A percentile compares a stretch with the other conserved stretches of the same genome.
Evolutionary conservation across 2,329 filamentous ascomycete species (phyloP).

Genomic region (Anthostomella pinea): DNA sequence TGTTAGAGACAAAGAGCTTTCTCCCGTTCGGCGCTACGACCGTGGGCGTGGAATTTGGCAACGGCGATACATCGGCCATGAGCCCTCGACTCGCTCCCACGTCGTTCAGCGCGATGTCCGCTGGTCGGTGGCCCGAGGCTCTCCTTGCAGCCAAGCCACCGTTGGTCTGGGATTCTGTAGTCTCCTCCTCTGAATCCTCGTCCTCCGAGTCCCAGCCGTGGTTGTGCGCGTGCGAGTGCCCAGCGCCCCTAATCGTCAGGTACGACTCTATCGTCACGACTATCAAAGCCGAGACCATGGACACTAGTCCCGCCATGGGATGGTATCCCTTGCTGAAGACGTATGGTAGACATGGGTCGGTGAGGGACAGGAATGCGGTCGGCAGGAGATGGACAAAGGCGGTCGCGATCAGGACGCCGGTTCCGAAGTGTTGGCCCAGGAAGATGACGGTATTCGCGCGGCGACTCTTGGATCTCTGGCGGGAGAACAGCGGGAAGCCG

Average conservation of each 20-base stretch:
- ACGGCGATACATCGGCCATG: conserved; percentile 56
- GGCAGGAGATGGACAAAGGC: conserved; percentile 77
- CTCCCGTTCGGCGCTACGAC: conserved; percentile 19
- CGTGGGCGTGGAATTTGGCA: conserved; percentile 52
- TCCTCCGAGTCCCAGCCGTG: conserved; percentile 47
- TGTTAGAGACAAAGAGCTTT: conserved; percentile 10
- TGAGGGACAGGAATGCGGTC: conserved; percentile 65
- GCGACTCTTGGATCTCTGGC: conserved; percentile 54
- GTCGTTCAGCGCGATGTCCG: conserved; percentile 50
- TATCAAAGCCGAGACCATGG: conserved; percentile 76
- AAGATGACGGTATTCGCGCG: conserved; percentile 61
- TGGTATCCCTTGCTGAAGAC: conserved; percentile 79
- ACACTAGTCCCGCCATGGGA: conserved; percentile 76
- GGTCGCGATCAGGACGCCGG: conserved; percentile 81
- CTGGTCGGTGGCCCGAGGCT: conserved; percentile 39
- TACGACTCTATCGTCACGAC: conserved; percentile 88
- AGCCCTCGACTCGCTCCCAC: conserved; percentile 52
- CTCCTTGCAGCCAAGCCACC: conserved; percentile 39
- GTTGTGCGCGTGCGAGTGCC: conserved; percentile 58
- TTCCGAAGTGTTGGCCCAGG: conserved; percentile 72
- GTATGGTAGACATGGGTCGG: conserved; percentile 68
- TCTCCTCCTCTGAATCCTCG: conserved; percentile 32
- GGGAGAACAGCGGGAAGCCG: conserved; percentile 64
- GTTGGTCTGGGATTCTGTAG: conserved; percentile 24
- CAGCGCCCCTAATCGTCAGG: conserved; percentile 68